Evolutionary conservation across 257 asterid species (phyloP).

Genomic region (Salvia miltiorrhiza): DNA sequence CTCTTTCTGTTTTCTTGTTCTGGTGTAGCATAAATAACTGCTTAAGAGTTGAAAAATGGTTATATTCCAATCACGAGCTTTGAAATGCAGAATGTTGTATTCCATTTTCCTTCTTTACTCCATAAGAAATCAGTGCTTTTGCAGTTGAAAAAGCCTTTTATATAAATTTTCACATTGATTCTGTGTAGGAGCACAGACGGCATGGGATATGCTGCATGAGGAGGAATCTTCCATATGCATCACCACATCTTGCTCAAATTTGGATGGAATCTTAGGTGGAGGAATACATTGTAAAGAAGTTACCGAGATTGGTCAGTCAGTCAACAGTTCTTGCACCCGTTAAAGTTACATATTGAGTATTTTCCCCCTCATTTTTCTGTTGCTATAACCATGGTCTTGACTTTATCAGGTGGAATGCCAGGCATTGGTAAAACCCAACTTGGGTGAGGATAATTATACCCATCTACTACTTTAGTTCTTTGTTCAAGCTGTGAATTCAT

Average conservation of each 20-base stretch:
- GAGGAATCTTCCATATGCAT: conserved; percentile 65
- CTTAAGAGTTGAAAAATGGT: not conserved
- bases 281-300: conserved; percentile 89
- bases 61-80: not conserved
- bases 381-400: conserved; percentile 16
- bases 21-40: not conserved
- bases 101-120: not conserved
- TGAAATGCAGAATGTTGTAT: not conserved
- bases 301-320: conserved; percentile 83
- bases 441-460: conserved; percentile 50
- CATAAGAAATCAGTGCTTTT: not conserved
- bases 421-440: conserved; percentile 97
- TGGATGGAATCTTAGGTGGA: conserved; percentile 86
- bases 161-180: not conserved
- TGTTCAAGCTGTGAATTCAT: conserved; percentile 12
- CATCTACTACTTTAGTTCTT: conserved; percentile 10
- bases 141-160: conserved; percentile 4
- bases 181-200: conserved; percentile 75
- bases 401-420: conserved; percentile 86
- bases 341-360: not conserved
- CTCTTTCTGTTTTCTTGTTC: not conserved
- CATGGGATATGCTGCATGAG: conserved; percentile 92
- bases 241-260: conserved; percentile 79
- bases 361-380: conserved; percentile 9
- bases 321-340: not conserved